Evolutionary conservation across 2,329 filamentous ascomycete genomes (phyloP), one percentile per base, ranked within the genome.

Genomic region (Alternaria sp.): DNA sequence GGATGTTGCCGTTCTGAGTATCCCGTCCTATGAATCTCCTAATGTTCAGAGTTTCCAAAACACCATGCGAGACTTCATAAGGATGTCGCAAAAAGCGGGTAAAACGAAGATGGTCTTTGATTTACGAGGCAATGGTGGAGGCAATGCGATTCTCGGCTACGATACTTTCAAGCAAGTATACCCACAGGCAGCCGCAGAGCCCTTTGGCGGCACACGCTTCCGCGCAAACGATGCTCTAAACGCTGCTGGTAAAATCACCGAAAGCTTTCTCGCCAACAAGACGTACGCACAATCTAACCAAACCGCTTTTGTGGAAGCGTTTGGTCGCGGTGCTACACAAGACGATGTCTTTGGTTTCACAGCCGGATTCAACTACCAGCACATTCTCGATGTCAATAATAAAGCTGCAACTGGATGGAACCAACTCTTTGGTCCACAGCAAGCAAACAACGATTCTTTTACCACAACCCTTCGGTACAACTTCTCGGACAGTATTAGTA

Each of bases 61-160:
- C 51, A 66, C 75, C 0, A 75, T 82, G 58, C 69, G 80, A 7
- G 60, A 76, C 7, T 84, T 88, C 65, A 78, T 89, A 16, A 75
- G 79, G 0, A 75, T 79, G 41, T 82, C 82, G 12, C 81, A 82
- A 42, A 63, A 73, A 2, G 78, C 79, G 2, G 80, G 82, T 2
- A 88, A 88, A 71, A 85, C 80, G n/a, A 88, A 86, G 71, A 79
- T 91, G 5, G 81, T 91, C 30, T 85, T 91, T 59, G 89, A 91
- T 63, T 70, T 91, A 7, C 83, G 85, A 4, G 81, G 79, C 2
- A 92, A 91, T 64, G 80, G 80, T 0, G 89, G 89, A 39, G 89
- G 89, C 36, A 75, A 72, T 22, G 75, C 76, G 14, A 72, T 77
- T 26, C 72, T 80, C 5, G 80, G 75, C 52, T 80, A 78, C 61